These are phyloP conservation scores for Kalanchoe fedtschenkoi DNA, from an alignment of 164 flowering plant species.

Conservation along the genomic window DNA sequence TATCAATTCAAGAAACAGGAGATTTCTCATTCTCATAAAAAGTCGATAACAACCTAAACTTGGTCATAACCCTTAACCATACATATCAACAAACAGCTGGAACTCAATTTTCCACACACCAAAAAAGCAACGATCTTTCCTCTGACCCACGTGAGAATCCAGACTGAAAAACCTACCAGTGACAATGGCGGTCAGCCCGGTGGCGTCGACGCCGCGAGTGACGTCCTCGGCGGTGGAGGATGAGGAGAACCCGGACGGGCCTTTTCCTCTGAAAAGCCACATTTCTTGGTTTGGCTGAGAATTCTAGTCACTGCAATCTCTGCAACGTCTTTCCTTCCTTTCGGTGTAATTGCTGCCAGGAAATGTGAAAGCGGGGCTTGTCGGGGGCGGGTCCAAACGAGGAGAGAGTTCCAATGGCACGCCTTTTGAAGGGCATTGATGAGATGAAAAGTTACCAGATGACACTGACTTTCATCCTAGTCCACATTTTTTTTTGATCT, in stretches of 20 bases:
- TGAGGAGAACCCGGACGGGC: not conserved
- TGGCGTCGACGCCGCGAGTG: not conserved
- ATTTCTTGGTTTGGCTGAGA: not conserved
- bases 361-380: too few relatives aligned
- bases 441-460: too few relatives aligned
- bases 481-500: too few relatives aligned
- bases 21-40: not conserved
- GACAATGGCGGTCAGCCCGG: constrained; percentile 2
- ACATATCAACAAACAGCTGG: not conserved
- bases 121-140: not conserved
- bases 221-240: not conserved
- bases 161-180: too few relatives aligned
- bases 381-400: too few relatives aligned
- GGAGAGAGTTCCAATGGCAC: too few relatives aligned
- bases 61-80: not conserved
- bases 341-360: too few relatives aligned
- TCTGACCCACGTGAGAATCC: not conserved
- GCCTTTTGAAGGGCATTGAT: too few relatives aligned
- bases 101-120: not conserved
- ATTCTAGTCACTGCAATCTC: too few relatives aligned
- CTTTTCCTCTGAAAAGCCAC: not conserved
- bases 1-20: too few relatives aligned
- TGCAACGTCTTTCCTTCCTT: too few relatives aligned
- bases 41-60: not conserved
- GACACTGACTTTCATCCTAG: too few relatives aligned